Conservation (phyloP, 495 filamentous ascomycete species). For the Podospora anserina region DNA sequence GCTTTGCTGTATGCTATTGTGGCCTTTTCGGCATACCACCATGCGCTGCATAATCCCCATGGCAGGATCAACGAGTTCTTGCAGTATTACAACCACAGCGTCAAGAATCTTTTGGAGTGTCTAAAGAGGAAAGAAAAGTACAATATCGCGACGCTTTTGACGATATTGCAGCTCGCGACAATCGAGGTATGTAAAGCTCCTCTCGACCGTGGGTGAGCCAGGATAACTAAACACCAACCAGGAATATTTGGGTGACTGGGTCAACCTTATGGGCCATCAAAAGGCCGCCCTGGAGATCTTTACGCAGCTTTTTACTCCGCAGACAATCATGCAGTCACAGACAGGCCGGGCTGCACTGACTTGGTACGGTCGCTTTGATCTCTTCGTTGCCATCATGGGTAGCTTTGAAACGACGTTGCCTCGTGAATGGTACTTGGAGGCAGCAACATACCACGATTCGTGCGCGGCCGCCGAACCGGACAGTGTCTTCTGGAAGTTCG, state of each 20-base stretch:
- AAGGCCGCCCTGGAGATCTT: conserved; percentile 83
- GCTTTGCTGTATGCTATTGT: conserved; percentile 84
- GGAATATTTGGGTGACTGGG: conserved; percentile 95
- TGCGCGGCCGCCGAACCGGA: conserved; percentile 59
- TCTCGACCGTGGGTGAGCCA: neutral
- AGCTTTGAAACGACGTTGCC: conserved; percentile 69
- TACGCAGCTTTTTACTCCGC: conserved; percentile 70
- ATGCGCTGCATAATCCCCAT: conserved; percentile 62
- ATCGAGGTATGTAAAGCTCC: conserved; percentile 67
- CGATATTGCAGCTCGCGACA: conserved; percentile 86
- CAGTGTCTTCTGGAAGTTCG: conserved; percentile 62
- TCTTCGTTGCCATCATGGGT: conserved; percentile 78
- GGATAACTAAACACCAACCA: conserved; percentile 34
- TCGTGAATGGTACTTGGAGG: conserved; percentile 74
- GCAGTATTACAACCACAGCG: conserved; percentile 83
- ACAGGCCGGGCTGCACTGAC: conserved; percentile 67
- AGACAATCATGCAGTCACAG: conserved; percentile 67
- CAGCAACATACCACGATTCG: conserved; percentile 59
- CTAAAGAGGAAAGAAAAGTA: conserved; percentile 67
- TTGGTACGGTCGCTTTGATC: conserved; percentile 90
- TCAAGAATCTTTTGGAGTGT: conserved; percentile 69
- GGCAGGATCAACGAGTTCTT: conserved; percentile 79
- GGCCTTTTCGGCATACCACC: conserved; percentile 88
- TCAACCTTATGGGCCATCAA: conserved; percentile 87
- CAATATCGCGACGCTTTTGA: conserved; percentile 72